Percentiles rank a stretch among this genome's conserved stretches.
Conservation (phyloP, 805 yeast genomes). For the Clavispora carvajalis region DNA sequence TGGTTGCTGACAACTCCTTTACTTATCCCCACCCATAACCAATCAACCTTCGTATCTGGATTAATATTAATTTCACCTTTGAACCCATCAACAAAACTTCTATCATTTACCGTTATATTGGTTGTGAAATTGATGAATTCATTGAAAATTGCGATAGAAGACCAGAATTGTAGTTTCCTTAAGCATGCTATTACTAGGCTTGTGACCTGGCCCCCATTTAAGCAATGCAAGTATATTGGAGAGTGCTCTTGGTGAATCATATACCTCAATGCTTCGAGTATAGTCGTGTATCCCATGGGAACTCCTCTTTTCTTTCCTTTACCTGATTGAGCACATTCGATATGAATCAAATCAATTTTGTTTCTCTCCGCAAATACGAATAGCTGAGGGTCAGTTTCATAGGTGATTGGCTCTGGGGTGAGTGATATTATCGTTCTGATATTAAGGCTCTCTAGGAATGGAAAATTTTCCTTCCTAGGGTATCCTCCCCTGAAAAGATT, state of each 20-base stretch:
- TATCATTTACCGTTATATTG: slow-evolving; percentile 74
- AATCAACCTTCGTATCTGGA: slow-evolving; percentile 42
- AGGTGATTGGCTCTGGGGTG: slow-evolving; percentile 68
- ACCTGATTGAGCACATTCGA: slow-evolving; percentile 62
- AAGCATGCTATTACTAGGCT: slow-evolving; percentile 81
- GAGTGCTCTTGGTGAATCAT: slow-evolving; percentile 54
- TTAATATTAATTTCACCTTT: slow-evolving; percentile 55
- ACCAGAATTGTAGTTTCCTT: slow-evolving; percentile 81
- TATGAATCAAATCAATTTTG: slow-evolving; percentile 60
- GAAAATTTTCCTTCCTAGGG: slow-evolving; percentile 70
- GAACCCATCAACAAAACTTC: slow-evolving; percentile 78
- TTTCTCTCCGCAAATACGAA: slow-evolving; percentile 48
- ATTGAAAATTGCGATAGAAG: slow-evolving; percentile 77
- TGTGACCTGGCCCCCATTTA: slow-evolving; percentile 85
- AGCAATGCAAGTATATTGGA: slow-evolving; percentile 81
- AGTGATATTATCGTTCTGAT: slow-evolving; percentile 72
- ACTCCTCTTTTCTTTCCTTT: slow-evolving; percentile 81
- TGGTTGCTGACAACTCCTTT: slow-evolving; percentile 52
- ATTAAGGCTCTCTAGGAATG: slow-evolving; percentile 59
- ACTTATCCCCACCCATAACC: slow-evolving; percentile 67
- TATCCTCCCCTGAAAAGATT: slow-evolving; percentile 78
- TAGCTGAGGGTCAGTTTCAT: slow-evolving; percentile 46
- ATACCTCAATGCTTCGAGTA: slow-evolving; percentile 53
- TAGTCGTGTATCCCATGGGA: slow-evolving; percentile 66
- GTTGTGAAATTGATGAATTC: slow-evolving; percentile 78